Evolutionary conservation across 345 rosid genomes (phyloP).

Genomic region (Populus tremula): DNA sequence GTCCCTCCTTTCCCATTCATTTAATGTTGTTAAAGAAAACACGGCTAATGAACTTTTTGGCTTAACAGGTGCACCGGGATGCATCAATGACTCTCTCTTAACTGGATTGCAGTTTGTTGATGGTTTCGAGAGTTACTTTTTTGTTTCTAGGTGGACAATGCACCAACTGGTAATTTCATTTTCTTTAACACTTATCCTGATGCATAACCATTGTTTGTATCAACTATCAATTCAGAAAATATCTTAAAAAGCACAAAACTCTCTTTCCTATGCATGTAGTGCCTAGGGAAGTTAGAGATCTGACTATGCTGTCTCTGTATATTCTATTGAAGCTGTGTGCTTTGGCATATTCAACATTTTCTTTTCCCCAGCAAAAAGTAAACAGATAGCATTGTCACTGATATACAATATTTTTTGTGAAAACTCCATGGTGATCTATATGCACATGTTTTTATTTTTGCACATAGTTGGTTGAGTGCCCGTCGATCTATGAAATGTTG

Average conservation of each 20-base stretch:
- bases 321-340: background rate
- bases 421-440: background rate
- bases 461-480: conserved; percentile 75
- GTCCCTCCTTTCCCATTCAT: background rate
- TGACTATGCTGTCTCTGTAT: background rate
- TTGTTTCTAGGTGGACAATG: conserved; percentile 89
- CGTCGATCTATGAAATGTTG: conserved; percentile 90
- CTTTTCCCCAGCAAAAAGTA: background rate
- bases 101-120: conserved; percentile 92
- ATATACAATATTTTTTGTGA: background rate
- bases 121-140: conserved; percentile 80
- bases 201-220: background rate
- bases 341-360: background rate
- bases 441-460: conserved; percentile 7
- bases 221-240: too few relatives aligned
- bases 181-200: background rate
- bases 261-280: background rate
- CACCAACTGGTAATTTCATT: conserved; percentile 78
- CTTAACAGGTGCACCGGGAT: conserved; percentile 81
- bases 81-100: conserved; percentile 78
- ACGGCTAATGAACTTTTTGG: conserved; percentile 12
- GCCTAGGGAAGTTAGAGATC: background rate
- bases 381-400: background rate
- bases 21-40: background rate
- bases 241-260: too few relatives aligned